Evolutionary conservation across 345 rosid species (phyloP).

Genomic region (Pistacia vera): DNA sequence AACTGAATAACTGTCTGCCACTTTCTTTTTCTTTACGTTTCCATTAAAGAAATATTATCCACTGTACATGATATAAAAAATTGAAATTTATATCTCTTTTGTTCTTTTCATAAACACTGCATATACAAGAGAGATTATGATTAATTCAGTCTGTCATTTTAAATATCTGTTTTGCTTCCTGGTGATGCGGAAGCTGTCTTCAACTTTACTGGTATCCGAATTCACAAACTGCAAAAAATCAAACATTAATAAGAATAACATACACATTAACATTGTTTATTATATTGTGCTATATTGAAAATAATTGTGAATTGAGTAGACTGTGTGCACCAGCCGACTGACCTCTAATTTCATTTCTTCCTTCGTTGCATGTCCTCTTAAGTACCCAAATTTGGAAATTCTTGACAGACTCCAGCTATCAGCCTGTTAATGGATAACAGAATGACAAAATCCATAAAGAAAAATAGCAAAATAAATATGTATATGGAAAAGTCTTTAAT

Average conservation of each 20-base stretch:
- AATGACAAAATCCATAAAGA: not conserved
- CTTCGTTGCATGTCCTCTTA: conserved; percentile 54
- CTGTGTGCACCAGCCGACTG: not conserved
- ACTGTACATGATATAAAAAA: not conserved
- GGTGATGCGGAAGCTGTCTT: conserved; percentile 54
- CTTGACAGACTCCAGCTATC: conserved; percentile 53
- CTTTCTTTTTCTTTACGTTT: not conserved
- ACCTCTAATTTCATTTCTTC: conserved; percentile 53
- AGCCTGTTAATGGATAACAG: not conserved
- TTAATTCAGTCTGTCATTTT: not conserved
- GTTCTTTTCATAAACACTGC: not conserved
- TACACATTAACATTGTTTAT: not conserved
- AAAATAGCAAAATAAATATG: too few relatives aligned
- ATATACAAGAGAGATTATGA: too few relatives aligned
- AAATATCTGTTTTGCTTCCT: conserved; percentile 15
- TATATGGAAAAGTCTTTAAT: too few relatives aligned
- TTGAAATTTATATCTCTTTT: not conserved
- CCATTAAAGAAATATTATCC: not conserved
- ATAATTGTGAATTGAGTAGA: not conserved
- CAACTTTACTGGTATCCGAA: conserved; percentile 33
- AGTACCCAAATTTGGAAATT: conserved; percentile 52
- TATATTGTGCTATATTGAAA: not conserved
- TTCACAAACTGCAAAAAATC: conserved; percentile 52
- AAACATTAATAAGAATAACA: not conserved
- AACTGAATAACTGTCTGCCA: not conserved